phyloP scores from a whole-genome alignment of 2,329 filamentous ascomycete genomes.

The Claviceps sorghi region DNA sequence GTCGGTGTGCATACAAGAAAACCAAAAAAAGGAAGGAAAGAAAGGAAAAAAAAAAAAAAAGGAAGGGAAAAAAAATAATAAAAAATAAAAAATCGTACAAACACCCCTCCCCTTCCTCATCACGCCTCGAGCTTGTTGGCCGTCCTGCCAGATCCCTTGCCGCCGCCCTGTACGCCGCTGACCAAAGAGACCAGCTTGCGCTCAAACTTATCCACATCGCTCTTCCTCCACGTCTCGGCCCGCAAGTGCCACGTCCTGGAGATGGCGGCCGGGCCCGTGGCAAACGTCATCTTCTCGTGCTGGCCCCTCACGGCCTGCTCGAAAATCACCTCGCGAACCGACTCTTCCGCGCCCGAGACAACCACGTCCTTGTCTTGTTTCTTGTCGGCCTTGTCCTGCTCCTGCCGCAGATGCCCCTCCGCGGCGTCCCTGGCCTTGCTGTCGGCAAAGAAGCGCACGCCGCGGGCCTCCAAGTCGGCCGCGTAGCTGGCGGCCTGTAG shows the following conservation, averaged over 20 bases:
- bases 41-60: too few species aligned
- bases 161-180: slow-evolving; percentile 8
- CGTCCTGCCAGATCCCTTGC: slow-evolving; percentile 6
- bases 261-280: slow-evolving; percentile 19
- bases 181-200: slow-evolving; percentile 22
- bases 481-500: slow-evolving; percentile 18
- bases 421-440: slow-evolving; percentile 14
- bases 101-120: background rate
- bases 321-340: slow-evolving; percentile 18
- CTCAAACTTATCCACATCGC: slow-evolving; percentile 24
- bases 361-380: slow-evolving; percentile 6
- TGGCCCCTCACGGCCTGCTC: slow-evolving; percentile 21
- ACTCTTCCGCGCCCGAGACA: slow-evolving; percentile 20
- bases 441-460: slow-evolving; percentile 20
- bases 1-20: too few species aligned
- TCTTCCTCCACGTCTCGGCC: slow-evolving; percentile 21
- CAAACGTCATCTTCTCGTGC: slow-evolving; percentile 21
- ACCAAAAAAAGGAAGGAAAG: too few species aligned
- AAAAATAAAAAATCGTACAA: background rate
- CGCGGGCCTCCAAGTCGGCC: slow-evolving; percentile 15
- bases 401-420: slow-evolving; percentile 17
- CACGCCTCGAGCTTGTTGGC: background rate
- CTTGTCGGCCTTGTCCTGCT: slow-evolving; percentile 1
- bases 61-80: background rate
- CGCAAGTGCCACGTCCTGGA: slow-evolving; percentile 24